phyloP scores from a whole-genome alignment of 768 basidiomycete genomes.

The Termitomyces sp. region DNA sequence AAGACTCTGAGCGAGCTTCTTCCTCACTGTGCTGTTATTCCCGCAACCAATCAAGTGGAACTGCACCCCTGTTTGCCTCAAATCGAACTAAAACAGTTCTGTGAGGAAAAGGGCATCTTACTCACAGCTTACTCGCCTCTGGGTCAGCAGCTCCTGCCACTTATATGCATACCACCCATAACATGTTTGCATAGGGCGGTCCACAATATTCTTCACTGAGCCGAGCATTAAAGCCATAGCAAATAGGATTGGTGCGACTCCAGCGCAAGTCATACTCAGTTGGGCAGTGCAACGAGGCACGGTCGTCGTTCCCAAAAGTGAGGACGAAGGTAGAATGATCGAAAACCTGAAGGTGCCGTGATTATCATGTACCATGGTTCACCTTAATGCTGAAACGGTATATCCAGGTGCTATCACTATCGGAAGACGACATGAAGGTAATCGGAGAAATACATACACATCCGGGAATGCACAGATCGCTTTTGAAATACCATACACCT shows the following conservation, averaged over 20 bases:
- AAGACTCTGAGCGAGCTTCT: slow-evolving; percentile 36
- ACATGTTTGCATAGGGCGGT: slow-evolving; percentile 12
- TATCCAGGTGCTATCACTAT: slow-evolving; percentile 28
- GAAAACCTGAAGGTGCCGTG: slow-evolving; percentile 36
- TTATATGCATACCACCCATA: not conserved
- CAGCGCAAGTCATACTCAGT: slow-evolving; percentile 52
- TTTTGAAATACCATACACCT: slow-evolving; percentile 15
- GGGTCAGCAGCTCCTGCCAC: slow-evolving; percentile 16
- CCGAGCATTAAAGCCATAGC: slow-evolving; percentile 26
- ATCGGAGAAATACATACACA: slow-evolving; percentile 35
- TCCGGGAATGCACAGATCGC: slow-evolving; percentile 35
- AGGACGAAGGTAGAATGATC: slow-evolving; percentile 39
- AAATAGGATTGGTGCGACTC: slow-evolving; percentile 24
- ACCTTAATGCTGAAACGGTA: slow-evolving; percentile 4
- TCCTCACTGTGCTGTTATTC: slow-evolving; percentile 38
- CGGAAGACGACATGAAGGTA: slow-evolving; percentile 30
- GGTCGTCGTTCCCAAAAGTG: slow-evolving; percentile 58
- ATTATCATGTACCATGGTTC: not conserved
- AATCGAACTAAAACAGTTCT: slow-evolving; percentile 41
- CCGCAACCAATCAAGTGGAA: slow-evolving; percentile 54
- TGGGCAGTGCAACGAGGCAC: slow-evolving; percentile 64
- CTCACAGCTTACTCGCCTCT: slow-evolving; percentile 47
- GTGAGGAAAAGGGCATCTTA: slow-evolving; percentile 41
- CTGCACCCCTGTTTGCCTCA: slow-evolving; percentile 54
- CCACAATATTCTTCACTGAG: slow-evolving; percentile 27